Conservation (phyloP, 1,284 basidiomycete genomes). For the Singerocomus inundabilis region DNA sequence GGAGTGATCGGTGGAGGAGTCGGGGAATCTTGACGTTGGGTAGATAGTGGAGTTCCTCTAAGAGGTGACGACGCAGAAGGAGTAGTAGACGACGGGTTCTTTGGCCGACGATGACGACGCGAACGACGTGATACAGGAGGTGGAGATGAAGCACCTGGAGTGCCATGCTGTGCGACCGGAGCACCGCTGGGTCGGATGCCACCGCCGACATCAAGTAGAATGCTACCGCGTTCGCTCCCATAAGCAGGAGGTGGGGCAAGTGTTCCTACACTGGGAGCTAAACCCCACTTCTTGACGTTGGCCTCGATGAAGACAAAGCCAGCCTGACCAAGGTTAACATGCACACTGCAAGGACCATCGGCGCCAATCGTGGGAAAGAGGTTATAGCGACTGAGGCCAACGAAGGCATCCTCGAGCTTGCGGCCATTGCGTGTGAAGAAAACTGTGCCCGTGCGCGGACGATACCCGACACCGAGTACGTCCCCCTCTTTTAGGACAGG, state of each 20-base stretch:
- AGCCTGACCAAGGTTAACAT: conserved; percentile 93
- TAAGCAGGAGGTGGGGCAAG: conserved; percentile 95
- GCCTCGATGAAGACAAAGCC: conserved; percentile 98
- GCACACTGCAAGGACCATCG: conserved; percentile 90
- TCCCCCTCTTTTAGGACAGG: conserved; percentile 89
- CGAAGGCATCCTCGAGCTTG: conserved; percentile 91
- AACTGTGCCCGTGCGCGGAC: conserved; percentile 91
- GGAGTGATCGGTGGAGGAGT: conserved; percentile 78
- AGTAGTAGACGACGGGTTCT: conserved; percentile 39
- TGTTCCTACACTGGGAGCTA: conserved; percentile 93
- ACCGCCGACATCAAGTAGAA: conserved; percentile 86
- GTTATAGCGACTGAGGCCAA: conserved; percentile 85
- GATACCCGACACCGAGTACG: conserved; percentile 90
- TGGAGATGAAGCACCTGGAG: conserved; percentile 48
- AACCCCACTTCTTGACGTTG: conserved; percentile 98
- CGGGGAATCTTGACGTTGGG: conserved; percentile 42
- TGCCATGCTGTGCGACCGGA: conserved; percentile 40
- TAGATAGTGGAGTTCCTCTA: conserved; percentile 41
- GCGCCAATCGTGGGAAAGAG: conserved; percentile 94
- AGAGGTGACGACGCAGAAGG: conserved; percentile 62
- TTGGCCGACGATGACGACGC: conserved; percentile 58
- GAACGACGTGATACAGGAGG: conserved; percentile 48
- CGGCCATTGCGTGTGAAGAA: conserved; percentile 97
- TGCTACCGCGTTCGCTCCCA: conserved; percentile 91
- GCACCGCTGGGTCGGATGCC: conserved; percentile 46